Base-by-base conservation (phyloP, 192 early-diverging fungal species). In the Pilaira anomala region DNA sequence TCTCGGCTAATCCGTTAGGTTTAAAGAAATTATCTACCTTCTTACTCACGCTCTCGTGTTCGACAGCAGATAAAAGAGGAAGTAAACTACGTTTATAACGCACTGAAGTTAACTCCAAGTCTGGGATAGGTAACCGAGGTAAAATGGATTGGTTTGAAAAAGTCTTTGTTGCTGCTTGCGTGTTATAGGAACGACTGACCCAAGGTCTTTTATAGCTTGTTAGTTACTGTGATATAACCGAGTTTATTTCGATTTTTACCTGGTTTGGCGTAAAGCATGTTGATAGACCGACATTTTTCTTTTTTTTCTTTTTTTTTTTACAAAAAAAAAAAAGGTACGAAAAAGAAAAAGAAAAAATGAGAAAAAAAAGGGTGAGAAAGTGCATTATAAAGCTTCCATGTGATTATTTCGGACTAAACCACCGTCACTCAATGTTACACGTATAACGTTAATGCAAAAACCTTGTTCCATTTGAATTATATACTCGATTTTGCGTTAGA, bases 41-140 rank as follows among this genome's bases (percentile, higher is more conserved):
- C 39, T 67, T 74, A 45, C 80, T 78, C 6, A 93, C 85, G 1
- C 53, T 65, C 21, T 66, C 72, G 52, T 85, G 80, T 24, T 95
- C 89, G 7, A 76, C 68, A 7, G 70, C 29, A 8, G 69, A 69
- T 12, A 93, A 75, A 33, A 97, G 71, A 7, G 94, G 91, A 40
- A 83, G 19, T 24, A 90, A 68, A 28, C 80, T 84, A 59, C 73
- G 78, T 14, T 96, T 88, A 72, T 96, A 97, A 41, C 92, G 91
- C 19, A 82, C 71, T 7, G 81, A 77, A 0, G 93, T 93, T 53
- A 83, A 88, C 16, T 89, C 70, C 11, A 98, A 78, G 11, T 85
- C 67, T 8, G 95, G 96, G 53, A 98, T 81, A 2, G 96, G 95
- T 16, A 96, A 83, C 3, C 90, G 83, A 4, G 93, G 92, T 19